phyloP scores from a whole-genome alignment of 352 stramenopile genomes.

The Phytophthora pisi region DNA sequence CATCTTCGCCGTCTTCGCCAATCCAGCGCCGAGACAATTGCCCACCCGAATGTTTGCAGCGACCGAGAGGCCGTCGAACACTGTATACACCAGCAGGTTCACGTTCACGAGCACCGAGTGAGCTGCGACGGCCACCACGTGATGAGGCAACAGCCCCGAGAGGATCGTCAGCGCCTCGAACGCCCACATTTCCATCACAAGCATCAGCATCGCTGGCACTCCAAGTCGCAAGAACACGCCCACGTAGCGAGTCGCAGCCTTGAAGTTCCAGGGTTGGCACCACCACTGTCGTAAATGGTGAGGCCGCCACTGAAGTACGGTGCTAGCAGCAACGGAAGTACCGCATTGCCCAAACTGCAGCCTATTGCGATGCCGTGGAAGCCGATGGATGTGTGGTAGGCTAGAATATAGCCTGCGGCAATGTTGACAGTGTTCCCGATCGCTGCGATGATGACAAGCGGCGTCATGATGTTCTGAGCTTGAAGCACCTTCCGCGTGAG shows the following conservation, averaged over 20 bases:
- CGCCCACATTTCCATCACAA: constrained; percentile 65
- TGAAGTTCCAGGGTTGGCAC: constrained; percentile 40
- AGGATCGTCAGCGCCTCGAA: constrained; percentile 61
- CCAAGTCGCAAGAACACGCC: constrained; percentile 51
- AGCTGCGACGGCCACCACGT: constrained; percentile 50
- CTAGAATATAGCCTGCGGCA: constrained; percentile 58
- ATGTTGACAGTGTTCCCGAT: constrained; percentile 71
- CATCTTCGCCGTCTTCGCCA: constrained; percentile 43
- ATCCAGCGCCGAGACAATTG: constrained; percentile 52
- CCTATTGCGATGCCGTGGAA: constrained; percentile 75
- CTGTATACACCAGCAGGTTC: constrained; percentile 58
- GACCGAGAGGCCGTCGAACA: constrained; percentile 55
- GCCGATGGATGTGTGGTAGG: constrained; percentile 65
- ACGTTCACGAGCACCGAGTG: constrained; percentile 67
- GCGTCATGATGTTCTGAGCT: constrained; percentile 71
- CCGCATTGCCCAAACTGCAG: constrained; percentile 49
- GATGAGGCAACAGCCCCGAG: constrained; percentile 50
- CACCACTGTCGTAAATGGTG: constrained; percentile 41
- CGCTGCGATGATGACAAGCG: constrained; percentile 72
- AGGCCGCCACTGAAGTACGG: constrained; percentile 51
- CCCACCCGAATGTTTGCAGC: constrained; percentile 64
- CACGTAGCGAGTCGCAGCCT: constrained; percentile 32
- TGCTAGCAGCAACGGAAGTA: constrained; percentile 49
- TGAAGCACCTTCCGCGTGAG: constrained; percentile 75
- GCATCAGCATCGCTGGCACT: constrained; percentile 58